phyloP scores from a whole-genome alignment of 2,329 filamentous ascomycete species.

The Cyphellophora europaea region DNA sequence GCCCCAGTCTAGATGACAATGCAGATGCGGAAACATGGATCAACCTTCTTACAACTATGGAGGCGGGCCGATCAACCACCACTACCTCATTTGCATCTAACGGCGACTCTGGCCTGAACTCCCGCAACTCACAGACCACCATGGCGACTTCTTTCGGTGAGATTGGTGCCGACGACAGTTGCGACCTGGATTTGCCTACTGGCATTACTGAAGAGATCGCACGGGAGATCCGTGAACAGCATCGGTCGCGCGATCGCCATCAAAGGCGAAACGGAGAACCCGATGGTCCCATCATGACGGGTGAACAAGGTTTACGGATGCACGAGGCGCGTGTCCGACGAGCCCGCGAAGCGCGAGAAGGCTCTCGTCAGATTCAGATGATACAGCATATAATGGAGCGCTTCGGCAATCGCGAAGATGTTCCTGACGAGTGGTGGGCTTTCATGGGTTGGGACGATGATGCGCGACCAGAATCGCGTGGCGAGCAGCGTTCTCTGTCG shows the following conservation, averaged over 20 bases:
- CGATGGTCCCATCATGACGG: constrained; percentile 1
- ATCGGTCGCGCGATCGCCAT: constrained; percentile 2
- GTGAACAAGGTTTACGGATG: background rate
- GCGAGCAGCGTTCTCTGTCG: too few relatives aligned
- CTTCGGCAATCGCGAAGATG: constrained; percentile 61
- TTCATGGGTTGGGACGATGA: constrained; percentile 41
- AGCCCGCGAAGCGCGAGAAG: constrained; percentile 5
- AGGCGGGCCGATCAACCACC: constrained; percentile 72
- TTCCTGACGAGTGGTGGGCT: constrained; percentile 77
- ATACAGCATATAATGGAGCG: constrained; percentile 66
- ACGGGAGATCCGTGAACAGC: constrained; percentile 14
- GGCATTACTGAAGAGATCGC: constrained; percentile 19
- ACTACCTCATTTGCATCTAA: constrained; percentile 60
- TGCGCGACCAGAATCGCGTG: too few relatives aligned
- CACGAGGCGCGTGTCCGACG: constrained; percentile 3
- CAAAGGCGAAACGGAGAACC: constrained; percentile 3
- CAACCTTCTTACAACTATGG: constrained; percentile 68
- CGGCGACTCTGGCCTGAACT: constrained; percentile 25
- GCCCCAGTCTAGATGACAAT: constrained; percentile 51
- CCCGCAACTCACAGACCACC: constrained; percentile 40
- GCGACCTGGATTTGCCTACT: constrained; percentile 17
- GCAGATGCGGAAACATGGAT: constrained; percentile 59
- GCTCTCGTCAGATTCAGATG: constrained; percentile 28
- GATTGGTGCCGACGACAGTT: constrained; percentile 16
- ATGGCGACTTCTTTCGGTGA: constrained; percentile 20